phyloP scores from a whole-genome alignment of 257 asterid species.

The Marsdenia floribunda region DNA sequence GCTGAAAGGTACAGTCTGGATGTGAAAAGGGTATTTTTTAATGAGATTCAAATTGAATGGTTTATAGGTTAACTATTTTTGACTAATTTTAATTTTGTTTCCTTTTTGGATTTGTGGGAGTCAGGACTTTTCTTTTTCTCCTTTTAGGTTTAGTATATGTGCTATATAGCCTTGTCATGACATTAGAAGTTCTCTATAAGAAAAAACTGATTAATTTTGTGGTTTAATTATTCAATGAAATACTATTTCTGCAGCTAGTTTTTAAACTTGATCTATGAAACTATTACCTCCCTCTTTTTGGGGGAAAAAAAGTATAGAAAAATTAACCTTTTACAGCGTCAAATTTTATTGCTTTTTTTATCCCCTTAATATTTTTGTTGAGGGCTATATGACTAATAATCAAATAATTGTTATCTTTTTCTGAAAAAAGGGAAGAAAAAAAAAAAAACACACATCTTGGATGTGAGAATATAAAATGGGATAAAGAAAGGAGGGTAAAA shows the following conservation, averaged over 20 bases:
- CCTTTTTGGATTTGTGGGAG: neutral
- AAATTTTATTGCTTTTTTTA: no score
- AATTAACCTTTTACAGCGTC: no score
- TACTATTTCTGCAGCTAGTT: neutral
- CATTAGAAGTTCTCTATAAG: neutral
- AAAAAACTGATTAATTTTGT: neutral
- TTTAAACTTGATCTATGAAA: neutral
- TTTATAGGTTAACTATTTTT: neutral
- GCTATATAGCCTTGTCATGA: neutral
- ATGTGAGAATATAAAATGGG: no score
- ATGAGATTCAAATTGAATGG: neutral
- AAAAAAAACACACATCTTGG: no score
- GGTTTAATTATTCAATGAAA: neutral
- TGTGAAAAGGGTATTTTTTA: neutral
- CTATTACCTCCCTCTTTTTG: no score
- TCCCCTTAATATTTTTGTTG: no score
- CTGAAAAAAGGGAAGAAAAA: no score
- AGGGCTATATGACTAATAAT: no score
- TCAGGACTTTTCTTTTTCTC: neutral
- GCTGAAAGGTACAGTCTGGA: conserved; percentile 1
- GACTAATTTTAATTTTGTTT: neutral
- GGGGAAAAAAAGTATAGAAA: no score
- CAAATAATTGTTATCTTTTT: no score
- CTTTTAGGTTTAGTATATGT: neutral
- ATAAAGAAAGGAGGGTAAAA: no score